Evolutionary conservation across 306 rosid genomes (phyloP).

Genomic region (Castanea mollissima): DNA sequence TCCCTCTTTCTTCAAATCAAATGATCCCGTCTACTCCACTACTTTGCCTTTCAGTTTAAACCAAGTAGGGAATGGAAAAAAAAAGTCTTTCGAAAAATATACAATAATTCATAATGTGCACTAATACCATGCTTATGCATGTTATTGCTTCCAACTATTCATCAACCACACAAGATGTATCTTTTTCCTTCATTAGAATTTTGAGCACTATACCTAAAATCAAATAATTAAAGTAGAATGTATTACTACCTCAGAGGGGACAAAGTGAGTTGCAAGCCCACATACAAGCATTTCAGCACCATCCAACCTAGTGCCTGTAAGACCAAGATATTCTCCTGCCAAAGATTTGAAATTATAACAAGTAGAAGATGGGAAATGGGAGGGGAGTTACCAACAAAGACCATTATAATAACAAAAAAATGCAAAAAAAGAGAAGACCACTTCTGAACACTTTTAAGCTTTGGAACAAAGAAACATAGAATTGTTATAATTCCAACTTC

Average conservation of each 20-base stretch:
- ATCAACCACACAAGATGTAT: neutral
- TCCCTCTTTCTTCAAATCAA: no score
- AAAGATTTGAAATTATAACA: constrained; percentile 23
- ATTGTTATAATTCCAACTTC: no score
- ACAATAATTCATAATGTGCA: no score
- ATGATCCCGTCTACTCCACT: no score
- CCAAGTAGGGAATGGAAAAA: no score
- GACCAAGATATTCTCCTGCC: constrained; percentile 96
- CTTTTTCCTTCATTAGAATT: neutral
- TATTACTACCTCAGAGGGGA: constrained; percentile 58
- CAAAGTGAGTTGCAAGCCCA: constrained; percentile 97
- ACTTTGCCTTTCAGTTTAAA: no score
- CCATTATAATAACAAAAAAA: neutral
- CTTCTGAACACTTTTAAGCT: no score
- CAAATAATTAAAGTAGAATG: neutral
- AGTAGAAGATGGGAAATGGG: neutral
- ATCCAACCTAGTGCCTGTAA: constrained; percentile 86
- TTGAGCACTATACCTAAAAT: neutral
- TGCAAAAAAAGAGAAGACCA: no score
- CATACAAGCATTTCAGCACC: constrained; percentile 96
- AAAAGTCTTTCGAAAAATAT: no score
- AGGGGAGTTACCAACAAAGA: neutral
- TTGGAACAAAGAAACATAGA: no score
- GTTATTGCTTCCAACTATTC: neutral
- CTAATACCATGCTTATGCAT: neutral